phyloP scores from a whole-genome alignment of 495 filamentous ascomycete species.

The Xylaria bambusicola region DNA sequence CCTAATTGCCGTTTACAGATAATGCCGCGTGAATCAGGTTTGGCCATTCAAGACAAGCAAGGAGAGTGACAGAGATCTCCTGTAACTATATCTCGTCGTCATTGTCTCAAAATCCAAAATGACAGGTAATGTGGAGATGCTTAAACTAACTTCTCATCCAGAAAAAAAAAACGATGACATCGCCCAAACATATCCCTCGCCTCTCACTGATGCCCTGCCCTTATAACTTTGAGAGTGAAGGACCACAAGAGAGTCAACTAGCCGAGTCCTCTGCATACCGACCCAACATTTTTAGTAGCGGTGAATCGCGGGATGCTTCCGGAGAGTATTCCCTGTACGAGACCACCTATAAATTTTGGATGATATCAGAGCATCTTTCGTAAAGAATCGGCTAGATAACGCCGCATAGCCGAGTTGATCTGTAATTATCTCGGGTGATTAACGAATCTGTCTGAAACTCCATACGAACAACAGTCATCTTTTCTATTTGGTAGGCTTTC shows the following conservation, averaged over 20 bases:
- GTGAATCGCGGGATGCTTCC: neutral
- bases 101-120: too few species aligned
- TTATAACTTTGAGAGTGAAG: neutral
- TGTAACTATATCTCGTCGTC: too few species aligned
- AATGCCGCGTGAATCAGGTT: neutral
- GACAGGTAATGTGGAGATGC: too few species aligned
- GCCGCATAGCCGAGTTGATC: slow-evolving; percentile 3
- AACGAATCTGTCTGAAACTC: too few species aligned
- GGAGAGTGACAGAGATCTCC: neutral
- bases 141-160: too few species aligned
- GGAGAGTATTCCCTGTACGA: neutral
- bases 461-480: too few species aligned
- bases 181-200: too few species aligned
- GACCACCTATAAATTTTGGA: neutral
- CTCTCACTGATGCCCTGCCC: neutral
- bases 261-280: neutral
- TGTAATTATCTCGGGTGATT: neutral
- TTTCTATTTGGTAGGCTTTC: too few species aligned
- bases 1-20: neutral
- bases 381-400: neutral
- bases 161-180: too few species aligned
- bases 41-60: neutral
- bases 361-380: neutral
- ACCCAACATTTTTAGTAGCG: neutral
- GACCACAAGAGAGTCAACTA: slow-evolving; percentile 1